These are phyloP conservation scores for Mycena sanguinolenta DNA, from an alignment of 768 basidiomycete genomes.

Conservation along the genomic window DNA sequence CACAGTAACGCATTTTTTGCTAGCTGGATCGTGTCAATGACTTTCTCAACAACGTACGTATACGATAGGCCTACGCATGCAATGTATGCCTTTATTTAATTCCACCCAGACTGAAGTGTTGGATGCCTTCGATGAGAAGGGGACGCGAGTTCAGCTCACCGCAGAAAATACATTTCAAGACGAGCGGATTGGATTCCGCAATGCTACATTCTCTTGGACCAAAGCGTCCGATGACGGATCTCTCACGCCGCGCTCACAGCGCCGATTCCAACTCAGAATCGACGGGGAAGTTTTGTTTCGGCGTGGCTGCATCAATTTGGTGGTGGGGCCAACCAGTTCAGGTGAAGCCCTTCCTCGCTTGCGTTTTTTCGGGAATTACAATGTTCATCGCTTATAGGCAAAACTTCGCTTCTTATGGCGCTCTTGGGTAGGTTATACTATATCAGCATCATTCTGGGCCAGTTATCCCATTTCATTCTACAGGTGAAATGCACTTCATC, in stretches of 20 bases:
- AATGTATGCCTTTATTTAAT: neutral
- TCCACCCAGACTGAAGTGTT: slow-evolving; percentile 61
- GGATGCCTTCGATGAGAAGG: slow-evolving; percentile 49
- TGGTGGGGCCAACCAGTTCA: slow-evolving; percentile 65
- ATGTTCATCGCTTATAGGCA: slow-evolving; percentile 67
- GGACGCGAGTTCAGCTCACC: slow-evolving; percentile 8
- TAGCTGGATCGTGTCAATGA: slow-evolving; percentile 58
- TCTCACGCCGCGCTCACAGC: slow-evolving; percentile 53
- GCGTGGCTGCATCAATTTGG: slow-evolving; percentile 65
- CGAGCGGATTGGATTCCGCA: slow-evolving; percentile 63
- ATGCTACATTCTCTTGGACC: slow-evolving; percentile 71
- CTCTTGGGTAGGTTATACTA: slow-evolving; percentile 58
- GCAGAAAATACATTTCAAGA: neutral
- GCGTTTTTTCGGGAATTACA: neutral
- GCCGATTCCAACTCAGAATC: slow-evolving; percentile 64
- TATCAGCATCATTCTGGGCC: slow-evolving; percentile 30
- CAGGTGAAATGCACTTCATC: slow-evolving; percentile 77
- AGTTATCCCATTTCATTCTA: slow-evolving; percentile 2
- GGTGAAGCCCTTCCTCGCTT: slow-evolving; percentile 41
- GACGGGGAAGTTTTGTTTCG: slow-evolving; percentile 68
- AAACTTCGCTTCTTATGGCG: slow-evolving; percentile 77
- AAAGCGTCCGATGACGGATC: slow-evolving; percentile 40
- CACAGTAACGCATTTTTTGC: too few species aligned
- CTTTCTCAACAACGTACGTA: slow-evolving; percentile 53
- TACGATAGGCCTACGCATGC: slow-evolving; percentile 9